Evolutionary conservation across 2,329 filamentous ascomycete genomes (phyloP), one percentile per base, ranked within the genome.

Genomic region (Ophiocordyceps sinensis): DNA sequence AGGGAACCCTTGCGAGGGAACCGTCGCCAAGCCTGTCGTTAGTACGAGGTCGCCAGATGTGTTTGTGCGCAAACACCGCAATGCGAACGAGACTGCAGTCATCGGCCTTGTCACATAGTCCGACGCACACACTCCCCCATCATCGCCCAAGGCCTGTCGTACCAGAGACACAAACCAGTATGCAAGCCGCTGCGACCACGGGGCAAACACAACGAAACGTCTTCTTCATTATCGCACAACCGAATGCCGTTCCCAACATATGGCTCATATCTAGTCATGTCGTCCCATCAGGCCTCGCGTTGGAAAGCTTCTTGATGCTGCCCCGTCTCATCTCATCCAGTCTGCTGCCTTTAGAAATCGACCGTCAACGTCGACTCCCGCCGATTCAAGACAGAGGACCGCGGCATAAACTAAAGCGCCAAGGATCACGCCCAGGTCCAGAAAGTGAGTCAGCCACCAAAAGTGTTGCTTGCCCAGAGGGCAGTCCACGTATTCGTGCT

Each of bases 401-500:
- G 50, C 40, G 1, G 45, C 39, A 42, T 58, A 60, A 28, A 53
- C 38, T 3, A 56, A 17, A 0, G 57, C 45, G 13, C 51, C 53
- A 6, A 64, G 37, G 2, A 68, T 31, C 2, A 64, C 60, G 42
- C 67, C 53, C 8, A 86, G 48, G 54, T 86, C 80, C 29, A 86
- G 45, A 37, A 88, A 70, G 65, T 96, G 88, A 6, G 91, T 77
- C 5, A 75, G 70, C 91, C 91, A 98, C 91, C 91, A 98, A 40
- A 88, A 71, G 64, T 94, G 86, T 68, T 95, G 89, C 21, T 79
- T 76, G 1, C 91, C 91, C 30, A 94, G 64, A 3, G 74, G 70
- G 56, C 91, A 98, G 47, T 75, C 82, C 9, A 67, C 68, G 51
- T 91, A 91, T 51, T 89, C 85, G 49, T 84, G 84, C 48, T 71